A percentile compares a stretch with the other conserved stretches of the same genome.
Conservation (phyloP, 768 basidiomycete genomes). For the Gymnopilus dilepis region DNA sequence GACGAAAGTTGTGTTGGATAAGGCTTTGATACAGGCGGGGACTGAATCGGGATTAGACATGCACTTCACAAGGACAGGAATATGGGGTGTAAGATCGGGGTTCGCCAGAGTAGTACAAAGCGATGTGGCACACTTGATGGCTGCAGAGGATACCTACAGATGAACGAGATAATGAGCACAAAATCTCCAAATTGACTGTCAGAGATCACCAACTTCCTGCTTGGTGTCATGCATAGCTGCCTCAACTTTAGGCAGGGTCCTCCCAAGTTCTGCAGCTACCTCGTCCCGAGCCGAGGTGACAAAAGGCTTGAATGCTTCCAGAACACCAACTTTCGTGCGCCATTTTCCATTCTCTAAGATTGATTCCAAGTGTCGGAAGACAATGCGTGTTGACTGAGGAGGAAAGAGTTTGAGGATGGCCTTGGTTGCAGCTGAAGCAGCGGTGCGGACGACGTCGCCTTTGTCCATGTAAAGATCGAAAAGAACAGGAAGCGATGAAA, state of each 20-base stretch:
- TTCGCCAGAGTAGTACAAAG: slow-evolving; percentile 93
- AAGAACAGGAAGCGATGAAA: slow-evolving; percentile 76
- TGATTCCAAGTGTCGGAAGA: slow-evolving; percentile 71
- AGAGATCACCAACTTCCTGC: slow-evolving; percentile 65
- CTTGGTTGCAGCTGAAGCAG: slow-evolving; percentile 82
- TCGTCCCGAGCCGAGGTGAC: slow-evolving; percentile 70
- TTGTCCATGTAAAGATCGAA: slow-evolving; percentile 93
- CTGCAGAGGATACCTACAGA: slow-evolving; percentile 83
- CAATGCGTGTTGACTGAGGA: slow-evolving; percentile 74
- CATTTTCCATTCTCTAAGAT: slow-evolving; percentile 90
- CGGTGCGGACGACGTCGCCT: slow-evolving; percentile 86
- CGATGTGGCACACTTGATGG: slow-evolving; percentile 86
- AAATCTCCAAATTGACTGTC: no score
- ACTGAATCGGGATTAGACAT: slow-evolving; percentile 92
- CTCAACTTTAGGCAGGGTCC: slow-evolving; percentile 85
- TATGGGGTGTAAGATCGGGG: slow-evolving; percentile 89
- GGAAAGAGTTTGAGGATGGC: slow-evolving; percentile 84
- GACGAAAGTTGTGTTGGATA: slow-evolving; percentile 95
- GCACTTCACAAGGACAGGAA: slow-evolving; percentile 87
- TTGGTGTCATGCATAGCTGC: slow-evolving; percentile 97
- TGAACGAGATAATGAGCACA: no score
- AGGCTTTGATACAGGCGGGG: slow-evolving; percentile 90
- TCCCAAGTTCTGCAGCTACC: slow-evolving; percentile 84
- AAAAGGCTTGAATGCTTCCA: slow-evolving; percentile 84
- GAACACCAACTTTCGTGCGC: slow-evolving; percentile 91